phyloP scores from a whole-genome alignment of 202 grass and related monocot species.

The Musa balbisiana region DNA sequence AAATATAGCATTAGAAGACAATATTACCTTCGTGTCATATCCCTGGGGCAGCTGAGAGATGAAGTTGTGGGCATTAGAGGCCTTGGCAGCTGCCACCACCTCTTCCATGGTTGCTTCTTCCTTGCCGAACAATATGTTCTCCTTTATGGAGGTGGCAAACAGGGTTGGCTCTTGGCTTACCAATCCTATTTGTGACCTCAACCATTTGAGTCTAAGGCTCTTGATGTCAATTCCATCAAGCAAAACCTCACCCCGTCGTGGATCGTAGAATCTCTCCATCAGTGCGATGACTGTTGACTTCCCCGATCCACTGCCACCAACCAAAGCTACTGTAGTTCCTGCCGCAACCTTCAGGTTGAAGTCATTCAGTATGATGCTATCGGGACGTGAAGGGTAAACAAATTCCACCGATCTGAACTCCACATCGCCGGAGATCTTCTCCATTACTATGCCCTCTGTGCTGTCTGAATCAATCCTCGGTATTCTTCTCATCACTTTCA shows the following conservation, averaged over 20 bases:
- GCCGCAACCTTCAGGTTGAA: conserved; percentile 65
- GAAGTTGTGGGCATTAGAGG: conserved; percentile 93
- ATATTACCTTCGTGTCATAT: conserved; percentile 68
- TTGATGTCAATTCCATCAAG: conserved; percentile 72
- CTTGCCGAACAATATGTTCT: conserved; percentile 93
- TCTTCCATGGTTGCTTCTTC: conserved; percentile 82
- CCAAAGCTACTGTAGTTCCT: conserved; percentile 63
- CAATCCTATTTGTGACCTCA: conserved; percentile 79
- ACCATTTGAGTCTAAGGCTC: conserved; percentile 67
- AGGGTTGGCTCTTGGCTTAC: conserved; percentile 94
- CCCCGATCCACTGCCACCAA: conserved; percentile 64
- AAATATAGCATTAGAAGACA: no score
- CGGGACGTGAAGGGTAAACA: conserved; percentile 74
- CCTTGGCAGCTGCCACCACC: conserved; percentile 54
- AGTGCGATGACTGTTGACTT: conserved; percentile 89
- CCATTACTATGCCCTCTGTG: conserved; percentile 41
- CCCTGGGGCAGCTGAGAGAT: conserved; percentile 88
- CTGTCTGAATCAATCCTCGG: conserved; percentile 84
- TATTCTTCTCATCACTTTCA: conserved; percentile 52
- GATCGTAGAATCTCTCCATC: conserved; percentile 90
- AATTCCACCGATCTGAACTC: conserved; percentile 77
- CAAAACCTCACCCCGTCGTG: conserved; percentile 42
- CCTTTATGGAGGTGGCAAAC: conserved; percentile 78
- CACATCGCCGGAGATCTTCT: conserved; percentile 55
- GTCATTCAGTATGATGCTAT: conserved; percentile 58